Evolutionary conservation across 768 basidiomycete species (phyloP).

Genomic region (Mycena haematopus): DNA sequence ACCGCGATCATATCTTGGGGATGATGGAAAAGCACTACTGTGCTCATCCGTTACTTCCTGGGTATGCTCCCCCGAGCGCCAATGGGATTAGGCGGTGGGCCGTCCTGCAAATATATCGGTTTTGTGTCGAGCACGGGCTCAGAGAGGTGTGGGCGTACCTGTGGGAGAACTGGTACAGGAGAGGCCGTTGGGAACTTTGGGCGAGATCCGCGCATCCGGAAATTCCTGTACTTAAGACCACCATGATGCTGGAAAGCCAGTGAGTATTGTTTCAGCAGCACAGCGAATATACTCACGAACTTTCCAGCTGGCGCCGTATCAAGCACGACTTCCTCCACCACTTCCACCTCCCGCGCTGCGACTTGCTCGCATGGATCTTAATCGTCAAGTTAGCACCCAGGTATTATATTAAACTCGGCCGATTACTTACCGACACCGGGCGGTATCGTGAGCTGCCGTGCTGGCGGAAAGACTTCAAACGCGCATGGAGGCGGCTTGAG

Average conservation of each 20-base stretch:
- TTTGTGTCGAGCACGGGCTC: constrained; percentile 31
- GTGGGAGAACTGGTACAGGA: neutral
- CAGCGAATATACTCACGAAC: too few species aligned
- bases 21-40: constrained; percentile 24
- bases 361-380: too few species aligned
- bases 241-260: constrained; percentile 40
- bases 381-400: too few species aligned
- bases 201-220: constrained; percentile 26
- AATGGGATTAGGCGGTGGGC: constrained; percentile 31
- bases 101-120: constrained; percentile 33
- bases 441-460: too few species aligned
- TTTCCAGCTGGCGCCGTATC: constrained; percentile 38
- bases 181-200: constrained; percentile 37
- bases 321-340: too few species aligned
- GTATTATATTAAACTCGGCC: too few species aligned
- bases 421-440: too few species aligned
- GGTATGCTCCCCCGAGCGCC: constrained; percentile 19
- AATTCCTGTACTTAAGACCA: constrained; percentile 37
- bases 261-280: constrained; percentile 26
- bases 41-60: constrained; percentile 28
- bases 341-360: too few species aligned
- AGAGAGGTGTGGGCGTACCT: constrained; percentile 23
- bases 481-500: too few species aligned
- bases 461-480: too few species aligned
- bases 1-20: constrained; percentile 3